Evolutionary conservation across 176 grass and related monocot species (phyloP).

Genomic region (Saccharum spontaneum): DNA sequence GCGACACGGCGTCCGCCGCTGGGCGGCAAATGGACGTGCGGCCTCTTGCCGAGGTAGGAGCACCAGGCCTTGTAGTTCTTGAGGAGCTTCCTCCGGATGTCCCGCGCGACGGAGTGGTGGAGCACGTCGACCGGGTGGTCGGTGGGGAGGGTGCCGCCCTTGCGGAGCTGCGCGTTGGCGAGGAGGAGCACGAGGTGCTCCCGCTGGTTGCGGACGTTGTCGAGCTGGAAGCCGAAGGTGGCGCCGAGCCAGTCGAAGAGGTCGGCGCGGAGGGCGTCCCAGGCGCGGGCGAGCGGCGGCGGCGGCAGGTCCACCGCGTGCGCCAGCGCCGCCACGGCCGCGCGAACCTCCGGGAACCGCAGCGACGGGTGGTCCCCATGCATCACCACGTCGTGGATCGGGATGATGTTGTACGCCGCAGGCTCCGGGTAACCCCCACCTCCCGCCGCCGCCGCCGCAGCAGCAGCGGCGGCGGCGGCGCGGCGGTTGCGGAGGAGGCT

Average conservation of each 20-base stretch:
- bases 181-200: slow-evolving; percentile 98
- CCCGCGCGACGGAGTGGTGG: slow-evolving; percentile 45
- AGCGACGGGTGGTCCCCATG: slow-evolving; percentile 60
- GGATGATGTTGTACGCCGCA: slow-evolving; percentile 89
- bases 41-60: slow-evolving; percentile 67
- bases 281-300: slow-evolving; percentile 39
- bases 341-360: slow-evolving; percentile 81
- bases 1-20: neutral
- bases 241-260: slow-evolving; percentile 91
- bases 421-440: neutral
- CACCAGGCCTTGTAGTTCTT: slow-evolving; percentile 84
- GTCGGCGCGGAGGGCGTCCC: slow-evolving; percentile 50
- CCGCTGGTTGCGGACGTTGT: slow-evolving; percentile 91
- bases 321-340: slow-evolving; percentile 58
- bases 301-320: slow-evolving; percentile 51
- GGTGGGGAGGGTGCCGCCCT: neutral
- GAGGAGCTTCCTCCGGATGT: slow-evolving; percentile 77
- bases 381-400: slow-evolving; percentile 75
- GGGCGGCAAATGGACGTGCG: slow-evolving; percentile 44
- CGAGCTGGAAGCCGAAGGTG: slow-evolving; percentile 84
- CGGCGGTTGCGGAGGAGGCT: slow-evolving; percentile 73
- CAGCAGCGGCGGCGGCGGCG: neutral
- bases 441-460: neutral
- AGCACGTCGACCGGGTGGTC: slow-evolving; percentile 62
- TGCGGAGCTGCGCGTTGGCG: slow-evolving; percentile 88